Evolutionary conservation across 225 moss, liverwort and hornwort species (phyloP).

Genomic region (Polytrichum commune): DNA sequence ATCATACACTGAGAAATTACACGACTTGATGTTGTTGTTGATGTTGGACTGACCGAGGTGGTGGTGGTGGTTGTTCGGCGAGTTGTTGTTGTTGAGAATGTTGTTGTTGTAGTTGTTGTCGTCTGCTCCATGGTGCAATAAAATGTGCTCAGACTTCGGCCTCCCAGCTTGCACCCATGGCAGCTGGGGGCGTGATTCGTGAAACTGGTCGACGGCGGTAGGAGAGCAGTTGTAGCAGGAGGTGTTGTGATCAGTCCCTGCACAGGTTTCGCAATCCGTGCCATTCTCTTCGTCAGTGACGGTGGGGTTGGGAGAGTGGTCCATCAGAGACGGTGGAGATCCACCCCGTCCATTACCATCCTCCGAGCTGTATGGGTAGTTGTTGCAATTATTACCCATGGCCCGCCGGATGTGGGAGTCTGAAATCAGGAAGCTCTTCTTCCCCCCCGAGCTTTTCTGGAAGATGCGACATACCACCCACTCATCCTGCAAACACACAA

Average conservation of each 20-base stretch:
- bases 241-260: constrained; percentile 1
- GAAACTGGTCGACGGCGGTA: neutral
- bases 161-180: neutral
- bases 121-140: neutral
- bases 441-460: constrained; percentile 50
- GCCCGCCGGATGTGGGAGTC: constrained; percentile 19
- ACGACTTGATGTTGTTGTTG: neutral
- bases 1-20: neutral
- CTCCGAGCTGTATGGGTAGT: neutral
- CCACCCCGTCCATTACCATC: constrained; percentile 1
- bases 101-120: neutral
- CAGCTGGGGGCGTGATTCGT: constrained; percentile 2
- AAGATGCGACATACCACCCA: constrained; percentile 68
- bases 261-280: constrained; percentile 13
- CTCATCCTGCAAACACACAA: constrained; percentile 39
- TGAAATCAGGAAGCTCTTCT: constrained; percentile 43
- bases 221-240: constrained; percentile 12
- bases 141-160: neutral
- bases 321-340: constrained; percentile 1
- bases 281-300: constrained; percentile 10
- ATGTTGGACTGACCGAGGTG: too few relatives aligned
- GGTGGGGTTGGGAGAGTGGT: constrained; percentile 13
- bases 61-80: neutral
- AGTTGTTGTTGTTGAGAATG: neutral
- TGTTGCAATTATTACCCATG: neutral